Conservation (phyloP, 352 stramenopile species). For the Elongisporangium anandrum region DNA sequence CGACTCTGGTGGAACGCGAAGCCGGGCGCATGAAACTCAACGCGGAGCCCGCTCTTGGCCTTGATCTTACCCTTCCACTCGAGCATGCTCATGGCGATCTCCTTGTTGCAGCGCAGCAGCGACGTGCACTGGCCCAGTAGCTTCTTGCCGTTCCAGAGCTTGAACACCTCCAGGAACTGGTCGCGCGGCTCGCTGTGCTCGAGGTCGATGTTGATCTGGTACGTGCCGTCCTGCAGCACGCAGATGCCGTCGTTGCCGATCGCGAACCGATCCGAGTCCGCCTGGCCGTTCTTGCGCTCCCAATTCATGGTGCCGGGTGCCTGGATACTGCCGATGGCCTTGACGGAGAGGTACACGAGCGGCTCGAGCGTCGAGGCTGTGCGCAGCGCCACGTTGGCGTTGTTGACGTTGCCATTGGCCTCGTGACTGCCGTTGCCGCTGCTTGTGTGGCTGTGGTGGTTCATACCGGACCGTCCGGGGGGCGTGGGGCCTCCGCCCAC, state of each 20-base stretch:
- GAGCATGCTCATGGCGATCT: conserved; percentile 18
- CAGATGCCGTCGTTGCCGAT: conserved; percentile 26
- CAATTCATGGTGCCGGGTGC: conserved; percentile 22
- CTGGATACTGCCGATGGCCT: conserved; percentile 10
- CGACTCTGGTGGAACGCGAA: conserved; percentile 18
- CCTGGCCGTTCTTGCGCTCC: conserved; percentile 15
- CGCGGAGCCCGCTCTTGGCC: conserved; percentile 20
- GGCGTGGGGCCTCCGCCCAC: background rate
- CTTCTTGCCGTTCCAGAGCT: conserved; percentile 24
- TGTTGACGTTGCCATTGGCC: background rate
- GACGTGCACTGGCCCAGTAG: conserved; percentile 15
- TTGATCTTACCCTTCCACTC: conserved; percentile 14
- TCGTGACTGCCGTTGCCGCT: background rate
- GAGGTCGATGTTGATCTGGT: conserved; percentile 42
- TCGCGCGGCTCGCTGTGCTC: conserved; percentile 13
- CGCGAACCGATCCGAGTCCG: conserved; percentile 12
- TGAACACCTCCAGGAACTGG: conserved; percentile 14
- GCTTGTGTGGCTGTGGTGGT: background rate
- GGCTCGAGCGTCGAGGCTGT: conserved; percentile 4
- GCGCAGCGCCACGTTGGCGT: background rate
- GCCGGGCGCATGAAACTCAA: conserved; percentile 22
- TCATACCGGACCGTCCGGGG: background rate
- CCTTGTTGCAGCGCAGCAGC: conserved; percentile 11
- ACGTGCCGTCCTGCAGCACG: conserved; percentile 26
- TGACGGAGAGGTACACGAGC: conserved; percentile 21